Percentiles rank a stretch among this genome's conserved stretches.
These are phyloP conservation scores for Cyclospora cayetanensis DNA, from an alignment of 169 alveolate genomes.

Conservation along the genomic window DNA sequence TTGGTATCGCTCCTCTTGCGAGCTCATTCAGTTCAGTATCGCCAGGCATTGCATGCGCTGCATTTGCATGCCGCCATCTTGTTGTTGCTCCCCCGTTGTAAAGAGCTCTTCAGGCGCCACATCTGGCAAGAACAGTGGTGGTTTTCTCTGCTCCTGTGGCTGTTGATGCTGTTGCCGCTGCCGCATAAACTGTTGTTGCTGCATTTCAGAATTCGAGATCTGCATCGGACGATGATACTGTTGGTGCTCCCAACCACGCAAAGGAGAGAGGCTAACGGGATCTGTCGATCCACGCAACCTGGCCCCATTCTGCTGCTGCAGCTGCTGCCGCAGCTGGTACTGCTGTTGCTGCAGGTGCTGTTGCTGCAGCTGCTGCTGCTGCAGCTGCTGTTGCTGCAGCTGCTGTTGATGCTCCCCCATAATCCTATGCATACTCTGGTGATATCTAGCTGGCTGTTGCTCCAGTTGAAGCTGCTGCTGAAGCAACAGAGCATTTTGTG, in stretches of 20 bases:
- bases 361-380: too few relatives aligned
- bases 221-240: conserved; percentile 1
- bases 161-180: conserved; percentile 40
- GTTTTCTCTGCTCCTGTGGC: conserved; percentile 22
- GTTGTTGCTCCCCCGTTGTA: conserved; percentile 14
- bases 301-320: too few relatives aligned
- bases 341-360: too few relatives aligned
- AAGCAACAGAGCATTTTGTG: not conserved
- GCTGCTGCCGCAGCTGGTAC: too few relatives aligned
- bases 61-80: conserved; percentile 36
- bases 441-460: conserved; percentile 25
- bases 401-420: conserved; percentile 12
- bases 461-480: conserved; percentile 36
- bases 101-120: not conserved
- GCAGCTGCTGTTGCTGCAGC: too few relatives aligned
- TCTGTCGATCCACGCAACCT: conserved; percentile 12
- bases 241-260: conserved; percentile 37
- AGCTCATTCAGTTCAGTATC: conserved; percentile 7
- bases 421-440: conserved; percentile 26
- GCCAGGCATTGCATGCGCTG: conserved; percentile 48
- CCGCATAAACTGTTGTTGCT: not conserved
- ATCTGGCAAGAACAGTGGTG: conserved; percentile 19
- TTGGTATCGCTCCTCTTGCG: not conserved
- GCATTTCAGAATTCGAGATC: conserved; percentile 1
- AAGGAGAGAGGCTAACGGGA: not conserved